Evolutionary conservation across 1,284 basidiomycete genomes (phyloP).

Genomic region (Erythrobasidium hasegawianum): DNA sequence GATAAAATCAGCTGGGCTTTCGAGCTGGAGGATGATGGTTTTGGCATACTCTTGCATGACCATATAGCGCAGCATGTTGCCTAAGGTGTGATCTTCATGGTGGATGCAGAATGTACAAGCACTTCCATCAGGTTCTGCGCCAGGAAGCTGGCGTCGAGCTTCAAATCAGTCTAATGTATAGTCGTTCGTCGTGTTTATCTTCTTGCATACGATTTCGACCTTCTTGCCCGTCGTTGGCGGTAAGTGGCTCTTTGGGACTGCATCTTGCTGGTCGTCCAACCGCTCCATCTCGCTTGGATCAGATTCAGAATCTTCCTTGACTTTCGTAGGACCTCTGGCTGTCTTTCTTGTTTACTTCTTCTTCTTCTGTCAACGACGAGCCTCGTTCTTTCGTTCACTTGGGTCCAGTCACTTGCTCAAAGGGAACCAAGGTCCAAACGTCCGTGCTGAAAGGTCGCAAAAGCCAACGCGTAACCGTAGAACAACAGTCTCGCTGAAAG

Average conservation of each 20-base stretch:
- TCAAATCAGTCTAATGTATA: not conserved
- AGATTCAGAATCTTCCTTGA: too few species aligned
- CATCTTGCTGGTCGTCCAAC: slow-evolving; percentile 22
- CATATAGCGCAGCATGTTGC: slow-evolving; percentile 94
- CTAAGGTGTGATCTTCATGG: slow-evolving; percentile 92
- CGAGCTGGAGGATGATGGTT: slow-evolving; percentile 27
- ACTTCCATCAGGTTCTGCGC: slow-evolving; percentile 74
- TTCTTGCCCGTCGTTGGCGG: slow-evolving; percentile 22
- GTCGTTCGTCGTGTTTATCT: not conserved
- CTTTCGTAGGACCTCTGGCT: too few species aligned
- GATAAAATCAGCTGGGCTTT: too few species aligned
- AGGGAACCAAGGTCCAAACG: too few species aligned
- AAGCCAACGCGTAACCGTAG: too few species aligned
- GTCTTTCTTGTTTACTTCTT: too few species aligned
- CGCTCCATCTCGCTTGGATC: slow-evolving; percentile 25
- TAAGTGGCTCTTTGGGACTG: slow-evolving; percentile 13
- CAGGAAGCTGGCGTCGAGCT: slow-evolving; percentile 54
- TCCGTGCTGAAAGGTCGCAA: too few species aligned
- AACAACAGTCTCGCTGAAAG: too few species aligned
- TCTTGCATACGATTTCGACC: slow-evolving; percentile 26
- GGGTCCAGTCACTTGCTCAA: too few species aligned
- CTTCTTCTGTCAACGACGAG: too few species aligned
- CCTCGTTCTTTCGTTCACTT: too few species aligned
- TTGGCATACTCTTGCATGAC: slow-evolving; percentile 95
- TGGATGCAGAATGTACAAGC: slow-evolving; percentile 87